phyloP scores from a whole-genome alignment of 1,284 basidiomycete species.

The Garcileccinum viscosum region DNA sequence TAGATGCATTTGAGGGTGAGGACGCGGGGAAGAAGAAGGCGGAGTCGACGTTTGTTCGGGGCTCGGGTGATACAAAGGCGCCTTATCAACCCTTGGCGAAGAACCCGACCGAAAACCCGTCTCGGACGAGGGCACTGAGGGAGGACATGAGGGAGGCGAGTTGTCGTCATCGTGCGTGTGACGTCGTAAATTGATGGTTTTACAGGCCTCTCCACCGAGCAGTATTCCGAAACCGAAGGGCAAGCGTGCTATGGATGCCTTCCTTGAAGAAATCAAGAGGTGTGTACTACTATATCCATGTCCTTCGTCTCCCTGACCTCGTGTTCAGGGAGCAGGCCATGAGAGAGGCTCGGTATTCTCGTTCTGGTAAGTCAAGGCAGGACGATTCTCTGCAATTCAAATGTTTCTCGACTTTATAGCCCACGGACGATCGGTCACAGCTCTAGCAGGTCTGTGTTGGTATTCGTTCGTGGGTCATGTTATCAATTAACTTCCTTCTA shows the following conservation, averaged over 20 bases:
- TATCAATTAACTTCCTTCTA: conserved; percentile 27
- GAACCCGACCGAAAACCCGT: conserved; percentile 28
- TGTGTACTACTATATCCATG: conserved; percentile 32
- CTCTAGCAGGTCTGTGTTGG: conserved; percentile 73
- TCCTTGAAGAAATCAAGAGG: conserved; percentile 93
- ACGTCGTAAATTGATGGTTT: conserved; percentile 5
- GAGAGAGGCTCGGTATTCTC: conserved; percentile 82
- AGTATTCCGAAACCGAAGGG: conserved; percentile 75
- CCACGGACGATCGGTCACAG: conserved; percentile 76
- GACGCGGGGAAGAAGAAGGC: conserved; percentile 56
- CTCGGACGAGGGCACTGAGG: conserved; percentile 41
- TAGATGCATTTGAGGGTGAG: conserved; percentile 85
- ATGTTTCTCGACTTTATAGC: conserved; percentile 34
- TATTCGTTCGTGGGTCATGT: background rate
- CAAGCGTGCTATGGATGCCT: conserved; percentile 91
- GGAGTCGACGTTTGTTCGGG: conserved; percentile 74
- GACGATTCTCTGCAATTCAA: background rate
- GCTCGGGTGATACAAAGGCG: conserved; percentile 58
- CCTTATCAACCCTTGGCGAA: conserved; percentile 54
- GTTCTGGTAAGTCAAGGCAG: conserved; percentile 59
- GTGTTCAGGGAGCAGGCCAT: conserved; percentile 83
- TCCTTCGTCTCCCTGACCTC: conserved; percentile 3
- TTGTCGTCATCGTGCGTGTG: background rate
- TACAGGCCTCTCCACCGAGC: conserved; percentile 59
- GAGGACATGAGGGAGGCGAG: conserved; percentile 41